Percentiles rank a stretch among this genome's conserved stretches.
phyloP scores from a whole-genome alignment of 148 eudicot species.

The Vaccinium myrtillus region DNA sequence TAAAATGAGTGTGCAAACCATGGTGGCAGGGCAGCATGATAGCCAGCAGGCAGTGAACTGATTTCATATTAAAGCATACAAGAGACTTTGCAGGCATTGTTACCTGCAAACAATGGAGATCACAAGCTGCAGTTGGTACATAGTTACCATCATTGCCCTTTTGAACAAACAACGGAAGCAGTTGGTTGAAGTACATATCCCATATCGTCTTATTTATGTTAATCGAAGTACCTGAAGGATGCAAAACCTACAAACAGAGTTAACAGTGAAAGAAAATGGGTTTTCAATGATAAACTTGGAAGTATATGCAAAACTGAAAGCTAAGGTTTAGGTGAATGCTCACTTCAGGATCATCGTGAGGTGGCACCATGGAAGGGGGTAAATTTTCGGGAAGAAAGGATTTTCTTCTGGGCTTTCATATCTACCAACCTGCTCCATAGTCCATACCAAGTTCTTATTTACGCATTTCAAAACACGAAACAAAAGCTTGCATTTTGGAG shows the following conservation, averaged over 20 bases:
- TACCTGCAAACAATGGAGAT: slow-evolving; percentile 86
- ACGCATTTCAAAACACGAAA: not conserved
- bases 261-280: not conserved
- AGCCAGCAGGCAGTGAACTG: not conserved
- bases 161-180: slow-evolving; percentile 52
- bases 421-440: slow-evolving; percentile 67
- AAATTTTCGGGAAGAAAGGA: slow-evolving; percentile 66
- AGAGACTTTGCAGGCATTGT: not conserved
- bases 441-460: slow-evolving; percentile 17
- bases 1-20: not conserved
- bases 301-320: not conserved
- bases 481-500: not conserved
- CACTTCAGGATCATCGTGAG: slow-evolving; percentile 46
- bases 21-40: not conserved
- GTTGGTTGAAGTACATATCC: slow-evolving; percentile 60
- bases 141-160: slow-evolving; percentile 83
- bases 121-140: slow-evolving; percentile 56
- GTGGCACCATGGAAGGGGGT: slow-evolving; percentile 41
- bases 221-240: slow-evolving; percentile 56
- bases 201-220: slow-evolving; percentile 64
- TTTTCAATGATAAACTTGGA: not conserved
- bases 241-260: slow-evolving; percentile 36
- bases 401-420: slow-evolving; percentile 78
- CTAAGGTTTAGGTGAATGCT: not conserved
- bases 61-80: not conserved